Conservation (phyloP, 2,329 filamentous ascomycete species). For the Thelonectria discophora region DNA sequence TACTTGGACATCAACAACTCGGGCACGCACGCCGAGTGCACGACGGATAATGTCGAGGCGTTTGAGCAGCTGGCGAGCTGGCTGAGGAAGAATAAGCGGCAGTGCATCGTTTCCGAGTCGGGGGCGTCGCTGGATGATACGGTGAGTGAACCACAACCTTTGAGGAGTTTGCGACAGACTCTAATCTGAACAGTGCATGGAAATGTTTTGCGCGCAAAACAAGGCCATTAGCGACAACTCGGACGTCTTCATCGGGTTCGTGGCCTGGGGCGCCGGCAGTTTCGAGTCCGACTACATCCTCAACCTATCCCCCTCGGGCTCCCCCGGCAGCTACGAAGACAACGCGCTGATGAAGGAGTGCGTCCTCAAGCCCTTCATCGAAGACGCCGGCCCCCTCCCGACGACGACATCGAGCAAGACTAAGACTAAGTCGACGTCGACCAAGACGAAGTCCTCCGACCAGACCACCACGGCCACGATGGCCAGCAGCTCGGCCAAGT, state of each 20-base stretch:
- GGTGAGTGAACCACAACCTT: slow-evolving; percentile 39
- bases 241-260: slow-evolving; percentile 58
- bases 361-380: slow-evolving; percentile 49
- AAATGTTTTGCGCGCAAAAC: slow-evolving; percentile 57
- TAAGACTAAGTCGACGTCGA: not conserved
- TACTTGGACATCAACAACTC: slow-evolving; percentile 68
- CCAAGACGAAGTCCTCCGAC: slow-evolving; percentile 7
- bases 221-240: slow-evolving; percentile 55
- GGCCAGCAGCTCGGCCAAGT: not conserved
- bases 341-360: slow-evolving; percentile 55
- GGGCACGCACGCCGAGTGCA: slow-evolving; percentile 61
- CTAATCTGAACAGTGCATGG: slow-evolving; percentile 53
- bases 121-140: slow-evolving; percentile 56
- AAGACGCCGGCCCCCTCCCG: slow-evolving; percentile 22
- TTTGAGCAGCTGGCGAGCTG: slow-evolving; percentile 59
- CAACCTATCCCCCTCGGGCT: slow-evolving; percentile 51
- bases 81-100: slow-evolving; percentile 56
- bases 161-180: too few relatives aligned
- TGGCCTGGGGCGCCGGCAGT: slow-evolving; percentile 57
- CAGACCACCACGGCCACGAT: not conserved
- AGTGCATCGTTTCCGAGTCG: slow-evolving; percentile 62
- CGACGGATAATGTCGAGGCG: slow-evolving; percentile 60
- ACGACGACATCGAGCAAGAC: slow-evolving; percentile 11
- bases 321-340: slow-evolving; percentile 44
- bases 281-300: slow-evolving; percentile 54